A percentile compares a stretch with the other conserved stretches of the same genome.
Evolutionary conservation across 2,329 filamentous ascomycete species (phyloP).

Genomic region (Aspergillus sp.): DNA sequence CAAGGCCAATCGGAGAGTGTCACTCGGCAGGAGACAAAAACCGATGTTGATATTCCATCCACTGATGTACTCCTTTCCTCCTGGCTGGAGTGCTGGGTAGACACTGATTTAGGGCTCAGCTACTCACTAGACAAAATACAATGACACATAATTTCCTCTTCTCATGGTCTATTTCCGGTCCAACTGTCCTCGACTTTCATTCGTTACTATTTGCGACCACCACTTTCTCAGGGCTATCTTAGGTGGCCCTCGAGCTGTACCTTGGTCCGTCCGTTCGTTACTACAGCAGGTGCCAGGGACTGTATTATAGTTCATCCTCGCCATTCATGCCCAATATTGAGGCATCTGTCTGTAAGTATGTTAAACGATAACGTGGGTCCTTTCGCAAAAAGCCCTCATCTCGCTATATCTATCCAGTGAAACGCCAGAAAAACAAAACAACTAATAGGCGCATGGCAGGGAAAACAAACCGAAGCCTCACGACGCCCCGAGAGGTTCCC

Average conservation of each 20-base stretch:
- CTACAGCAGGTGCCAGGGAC: not conserved
- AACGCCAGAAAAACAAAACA: slow-evolving; percentile 4
- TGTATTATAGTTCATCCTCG: not conserved
- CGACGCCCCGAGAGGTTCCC: not conserved
- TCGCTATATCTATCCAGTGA: not conserved
- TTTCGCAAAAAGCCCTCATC: not conserved
- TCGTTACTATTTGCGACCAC: not conserved
- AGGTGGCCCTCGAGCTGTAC: not conserved
- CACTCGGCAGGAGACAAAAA: not conserved
- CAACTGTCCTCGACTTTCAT: not conserved
- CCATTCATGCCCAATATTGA: not conserved
- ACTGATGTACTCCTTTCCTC: not conserved
- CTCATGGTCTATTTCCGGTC: not conserved
- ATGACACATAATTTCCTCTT: not conserved
- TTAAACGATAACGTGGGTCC: not conserved
- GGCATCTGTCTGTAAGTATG: not conserved
- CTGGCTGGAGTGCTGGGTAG: not conserved
- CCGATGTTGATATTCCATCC: not conserved
- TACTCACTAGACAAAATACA: not conserved
- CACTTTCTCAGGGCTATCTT: not conserved
- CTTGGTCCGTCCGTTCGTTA: not conserved
- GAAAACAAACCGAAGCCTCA: not conserved
- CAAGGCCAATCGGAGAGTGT: not conserved
- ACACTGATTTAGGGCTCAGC: not conserved
- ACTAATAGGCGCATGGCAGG: not conserved